These are phyloP conservation scores for Eucalyptus tenuipes DNA, from an alignment of 345 rosid genomes.

Conservation along the genomic window DNA sequence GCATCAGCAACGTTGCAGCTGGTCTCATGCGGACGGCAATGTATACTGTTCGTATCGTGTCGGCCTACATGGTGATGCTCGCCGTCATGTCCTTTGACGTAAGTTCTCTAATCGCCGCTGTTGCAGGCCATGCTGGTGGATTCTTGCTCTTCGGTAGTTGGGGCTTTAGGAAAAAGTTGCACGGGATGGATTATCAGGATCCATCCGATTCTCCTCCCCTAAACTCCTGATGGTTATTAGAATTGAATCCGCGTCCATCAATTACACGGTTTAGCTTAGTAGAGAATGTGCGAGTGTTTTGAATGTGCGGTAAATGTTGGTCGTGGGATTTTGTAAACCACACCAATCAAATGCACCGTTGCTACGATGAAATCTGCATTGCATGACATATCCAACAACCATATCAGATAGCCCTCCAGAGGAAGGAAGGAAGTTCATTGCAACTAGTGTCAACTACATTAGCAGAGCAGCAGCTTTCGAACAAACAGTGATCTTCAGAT, in stretches of 20 bases:
- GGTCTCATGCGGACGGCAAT: conserved; percentile 6
- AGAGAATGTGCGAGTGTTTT: too few relatives aligned
- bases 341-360: neutral
- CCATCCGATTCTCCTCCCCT: neutral
- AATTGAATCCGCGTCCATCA: neutral
- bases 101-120: conserved; percentile 7
- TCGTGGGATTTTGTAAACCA: neutral
- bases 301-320: neutral
- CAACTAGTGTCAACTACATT: neutral
- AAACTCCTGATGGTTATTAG: neutral
- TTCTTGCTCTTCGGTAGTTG: conserved; percentile 12
- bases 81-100: conserved; percentile 19
- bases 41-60: conserved; percentile 1
- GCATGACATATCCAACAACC: neutral
- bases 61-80: conserved; percentile 18
- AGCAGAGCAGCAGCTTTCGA: neutral
- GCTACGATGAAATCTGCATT: neutral
- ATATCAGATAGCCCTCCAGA: neutral
- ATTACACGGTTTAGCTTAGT: neutral
- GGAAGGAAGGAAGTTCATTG: neutral
- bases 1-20: neutral
- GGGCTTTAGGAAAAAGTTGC: neutral
- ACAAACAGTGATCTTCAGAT: neutral
- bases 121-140: conserved; percentile 8
- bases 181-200: neutral